Base-by-base conservation (phyloP, 2,329 filamentous ascomycete species). In the Fusarium sp. region DNA sequence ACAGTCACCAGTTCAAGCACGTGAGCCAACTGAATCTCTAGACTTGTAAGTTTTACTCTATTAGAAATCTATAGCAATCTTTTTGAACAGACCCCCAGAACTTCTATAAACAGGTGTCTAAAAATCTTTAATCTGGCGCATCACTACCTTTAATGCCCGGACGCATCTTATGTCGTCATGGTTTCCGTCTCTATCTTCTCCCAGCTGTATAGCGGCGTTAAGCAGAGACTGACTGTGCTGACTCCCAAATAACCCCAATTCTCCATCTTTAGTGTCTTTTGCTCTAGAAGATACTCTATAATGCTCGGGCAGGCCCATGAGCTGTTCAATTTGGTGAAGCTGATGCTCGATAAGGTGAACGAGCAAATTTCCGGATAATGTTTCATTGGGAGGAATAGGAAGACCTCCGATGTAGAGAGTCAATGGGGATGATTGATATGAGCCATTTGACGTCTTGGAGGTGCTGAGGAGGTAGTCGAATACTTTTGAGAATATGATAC, bases 81-180 rank as follows among this genome's bases (percentile, higher is more conserved):
- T 54, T 38, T 33, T 31, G 35, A 31, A 42, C 19, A 29, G 23
- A n/a, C 10, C 5, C 54, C 18, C 54, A 45, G 42, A 49, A 49
- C 21, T 55, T 55, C 38, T 55, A 35, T 23, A 33, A 27, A 21
- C 21, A 55, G 35, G 23, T 55, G n/a, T 61, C 49, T 61, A 61
- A 52, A 61, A 55, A n/a, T 61, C 58, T 52, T 61, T 61, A 41
- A 61, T 61, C 58, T 61, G 58, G 49, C 58, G 58, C 46, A 61
- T 61, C 39, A 33, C 39, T 33, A 61, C 18, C 38, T 33, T 61
- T 41, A 61, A 55, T 55, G 58, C 49, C 29, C 58, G 48, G 21
- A 61, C 58, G 7, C 58, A 54, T 55, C 58, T 61, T 55, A 61
- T 42, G 48, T 61, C 58, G 29, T 61, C 58, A 44, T 61, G 58